Evolutionary conservation across 306 rosid species (phyloP).

Genomic region (Cucumis cinereus): DNA sequence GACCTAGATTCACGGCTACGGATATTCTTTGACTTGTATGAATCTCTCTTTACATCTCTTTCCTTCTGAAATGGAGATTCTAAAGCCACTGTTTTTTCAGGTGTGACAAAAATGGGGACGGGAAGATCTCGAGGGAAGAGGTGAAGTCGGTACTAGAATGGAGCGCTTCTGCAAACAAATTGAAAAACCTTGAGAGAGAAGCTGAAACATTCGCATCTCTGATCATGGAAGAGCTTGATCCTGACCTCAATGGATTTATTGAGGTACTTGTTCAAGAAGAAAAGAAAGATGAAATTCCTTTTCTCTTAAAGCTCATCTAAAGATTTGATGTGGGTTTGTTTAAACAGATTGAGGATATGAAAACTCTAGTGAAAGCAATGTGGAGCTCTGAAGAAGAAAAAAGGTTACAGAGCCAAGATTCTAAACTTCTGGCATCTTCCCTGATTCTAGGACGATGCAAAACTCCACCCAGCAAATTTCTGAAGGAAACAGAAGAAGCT

Average conservation of each 20-base stretch:
- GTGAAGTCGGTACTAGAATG: constrained; percentile 48
- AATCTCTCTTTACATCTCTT: not conserved
- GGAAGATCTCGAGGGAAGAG: constrained; percentile 50
- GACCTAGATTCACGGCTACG: constrained; percentile 52
- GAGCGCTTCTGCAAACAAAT: constrained; percentile 54
- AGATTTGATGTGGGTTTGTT: not conserved
- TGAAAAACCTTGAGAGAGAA: constrained; percentile 33
- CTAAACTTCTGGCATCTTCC: not conserved
- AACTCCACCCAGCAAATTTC: constrained; percentile 24
- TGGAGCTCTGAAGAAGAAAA: not conserved
- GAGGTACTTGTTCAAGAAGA: constrained; percentile 21
- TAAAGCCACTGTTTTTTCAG: constrained; percentile 17
- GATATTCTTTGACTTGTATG: constrained; percentile 65
- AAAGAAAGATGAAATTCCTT: not conserved
- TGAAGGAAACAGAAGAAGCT: constrained; percentile 10
- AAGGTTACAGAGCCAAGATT: not conserved
- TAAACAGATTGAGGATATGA: constrained; percentile 54
- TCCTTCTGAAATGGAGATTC: not conserved
- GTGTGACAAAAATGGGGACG: constrained; percentile 69
- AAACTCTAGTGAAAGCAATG: constrained; percentile 21
- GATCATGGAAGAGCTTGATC: constrained; percentile 64
- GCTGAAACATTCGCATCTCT: constrained; percentile 37
- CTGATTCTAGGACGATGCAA: constrained; percentile 24
- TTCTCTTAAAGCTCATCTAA: not conserved
- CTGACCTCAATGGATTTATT: constrained; percentile 42